Conservation (phyloP, 2,329 filamentous ascomycete species). For the Cryphonectria parasitica region DNA sequence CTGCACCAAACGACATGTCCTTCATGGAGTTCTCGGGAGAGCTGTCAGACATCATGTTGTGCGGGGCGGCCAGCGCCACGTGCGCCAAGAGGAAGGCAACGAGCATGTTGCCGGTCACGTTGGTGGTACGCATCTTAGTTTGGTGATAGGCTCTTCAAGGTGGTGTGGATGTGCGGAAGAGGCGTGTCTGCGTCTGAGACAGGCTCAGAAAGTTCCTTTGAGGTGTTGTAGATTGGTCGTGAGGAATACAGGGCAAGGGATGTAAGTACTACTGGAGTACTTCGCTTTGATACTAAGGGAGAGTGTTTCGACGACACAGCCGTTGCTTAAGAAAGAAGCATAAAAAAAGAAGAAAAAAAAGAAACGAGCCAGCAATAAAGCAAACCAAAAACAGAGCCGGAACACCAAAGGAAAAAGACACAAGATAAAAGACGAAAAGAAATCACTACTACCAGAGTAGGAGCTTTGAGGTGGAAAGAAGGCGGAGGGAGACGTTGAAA, state of each 20-base stretch:
- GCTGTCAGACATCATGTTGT: background rate
- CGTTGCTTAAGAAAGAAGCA: background rate
- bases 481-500: background rate
- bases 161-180: background rate
- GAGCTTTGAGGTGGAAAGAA: background rate
- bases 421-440: background rate
- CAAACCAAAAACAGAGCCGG: background rate
- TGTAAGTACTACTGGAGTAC: conserved; percentile 2
- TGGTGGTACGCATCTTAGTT: conserved; percentile 5
- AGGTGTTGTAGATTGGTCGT: background rate
- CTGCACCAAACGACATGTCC: background rate
- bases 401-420: background rate
- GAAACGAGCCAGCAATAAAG: too few species aligned
- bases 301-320: background rate
- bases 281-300: background rate
- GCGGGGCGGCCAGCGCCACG: background rate
- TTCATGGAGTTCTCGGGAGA: background rate
- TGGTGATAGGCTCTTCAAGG: too few species aligned
- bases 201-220: background rate
- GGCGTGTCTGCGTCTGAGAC: background rate
- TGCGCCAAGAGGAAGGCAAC: conserved; percentile 6
- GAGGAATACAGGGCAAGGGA: background rate
- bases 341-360: background rate
- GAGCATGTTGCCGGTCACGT: conserved; percentile 5
- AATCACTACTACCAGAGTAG: conserved; percentile 4